Conservation (phyloP, 148 eudicot species). For the Chenopodium formosanum region DNA sequence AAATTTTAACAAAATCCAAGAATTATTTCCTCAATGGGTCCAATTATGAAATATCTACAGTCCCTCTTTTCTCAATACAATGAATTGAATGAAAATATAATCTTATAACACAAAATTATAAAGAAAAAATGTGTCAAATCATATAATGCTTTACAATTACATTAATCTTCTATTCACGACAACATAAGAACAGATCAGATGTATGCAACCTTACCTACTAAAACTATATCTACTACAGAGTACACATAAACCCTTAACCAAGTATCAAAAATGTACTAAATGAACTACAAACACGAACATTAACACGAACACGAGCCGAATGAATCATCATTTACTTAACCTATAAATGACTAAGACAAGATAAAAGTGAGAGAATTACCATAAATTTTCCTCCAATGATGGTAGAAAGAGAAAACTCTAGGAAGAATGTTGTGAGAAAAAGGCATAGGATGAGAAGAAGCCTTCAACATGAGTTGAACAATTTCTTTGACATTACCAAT, state of each 20-base stretch:
- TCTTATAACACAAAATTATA: background rate
- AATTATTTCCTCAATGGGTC: slow-evolving; percentile 25
- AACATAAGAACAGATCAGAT: background rate
- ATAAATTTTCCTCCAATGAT: slow-evolving; percentile 93
- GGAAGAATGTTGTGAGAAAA: slow-evolving; percentile 87
- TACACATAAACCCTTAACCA: no score
- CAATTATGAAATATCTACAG: slow-evolving; percentile 13
- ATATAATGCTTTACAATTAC: no score
- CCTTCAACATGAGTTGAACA: slow-evolving; percentile 64
- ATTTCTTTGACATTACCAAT: slow-evolving; percentile 86
- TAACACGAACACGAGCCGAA: no score
- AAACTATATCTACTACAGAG: no score
- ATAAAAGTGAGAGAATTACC: slow-evolving; percentile 39
- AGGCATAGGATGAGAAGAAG: slow-evolving; percentile 73
- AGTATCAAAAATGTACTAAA: no score
- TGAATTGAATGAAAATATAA: background rate
- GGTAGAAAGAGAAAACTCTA: slow-evolving; percentile 92
- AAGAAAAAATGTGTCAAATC: background rate
- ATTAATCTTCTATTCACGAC: background rate
- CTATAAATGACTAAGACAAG: background rate
- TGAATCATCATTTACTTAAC: no score
- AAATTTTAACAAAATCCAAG: slow-evolving; percentile 24
- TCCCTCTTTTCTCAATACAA: background rate
- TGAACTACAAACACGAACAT: no score
- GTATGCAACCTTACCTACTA: background rate